Evolutionary conservation across 345 rosid species (phyloP).

Genomic region (Gynandropsis gynandra): DNA sequence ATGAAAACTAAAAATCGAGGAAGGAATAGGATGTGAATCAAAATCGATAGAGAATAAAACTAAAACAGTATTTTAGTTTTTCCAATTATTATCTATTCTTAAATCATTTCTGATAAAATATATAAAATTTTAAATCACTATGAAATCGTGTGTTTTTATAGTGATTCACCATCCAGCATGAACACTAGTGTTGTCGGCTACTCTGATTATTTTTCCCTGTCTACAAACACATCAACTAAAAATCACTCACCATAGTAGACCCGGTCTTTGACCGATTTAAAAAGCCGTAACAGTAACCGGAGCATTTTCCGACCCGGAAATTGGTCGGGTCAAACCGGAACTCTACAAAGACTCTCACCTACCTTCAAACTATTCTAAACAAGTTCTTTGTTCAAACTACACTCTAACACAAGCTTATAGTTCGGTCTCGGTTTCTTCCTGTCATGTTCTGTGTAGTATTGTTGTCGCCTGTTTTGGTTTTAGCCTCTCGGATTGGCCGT

Average conservation of each 20-base stretch:
- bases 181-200: constrained; percentile 21
- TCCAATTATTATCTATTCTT: too few species aligned
- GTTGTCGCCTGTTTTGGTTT: neutral
- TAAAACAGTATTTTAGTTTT: too few species aligned
- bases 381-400: constrained; percentile 21
- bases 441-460: constrained; percentile 24
- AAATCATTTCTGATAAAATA: too few species aligned
- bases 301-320: constrained; percentile 15
- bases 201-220: constrained; percentile 17
- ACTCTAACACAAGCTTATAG: constrained; percentile 28
- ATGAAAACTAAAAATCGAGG: too few species aligned
- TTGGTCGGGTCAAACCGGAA: constrained; percentile 34
- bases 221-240: constrained; percentile 27
- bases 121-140: too few species aligned
- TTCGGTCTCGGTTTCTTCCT: constrained; percentile 24
- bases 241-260: constrained; percentile 9
- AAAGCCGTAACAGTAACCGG: constrained; percentile 31
- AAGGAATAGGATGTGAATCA: too few species aligned
- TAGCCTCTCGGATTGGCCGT: constrained; percentile 40
- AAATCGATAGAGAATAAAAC: too few species aligned
- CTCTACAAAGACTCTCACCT: constrained; percentile 36
- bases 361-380: constrained; percentile 30
- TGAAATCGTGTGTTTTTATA: too few species aligned
- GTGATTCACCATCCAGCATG: constrained; percentile 52
- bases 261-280: constrained; percentile 33